Conservation (phyloP, 2,329 filamentous ascomycete species). For the Cytospora mali region DNA sequence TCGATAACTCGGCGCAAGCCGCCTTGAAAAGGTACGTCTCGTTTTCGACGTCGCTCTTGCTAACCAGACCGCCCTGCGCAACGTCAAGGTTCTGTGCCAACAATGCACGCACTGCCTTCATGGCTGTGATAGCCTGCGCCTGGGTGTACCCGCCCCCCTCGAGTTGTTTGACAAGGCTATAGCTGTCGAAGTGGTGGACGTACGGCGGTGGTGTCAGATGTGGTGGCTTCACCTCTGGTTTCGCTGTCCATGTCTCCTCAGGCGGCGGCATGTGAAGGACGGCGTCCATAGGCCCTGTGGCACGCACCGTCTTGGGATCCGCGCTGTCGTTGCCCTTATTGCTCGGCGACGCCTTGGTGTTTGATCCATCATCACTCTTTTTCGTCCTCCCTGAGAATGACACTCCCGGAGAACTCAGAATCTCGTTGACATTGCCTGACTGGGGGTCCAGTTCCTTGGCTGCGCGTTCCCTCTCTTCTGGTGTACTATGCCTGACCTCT, state of each 20-base stretch:
- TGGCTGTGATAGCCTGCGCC: slow-evolving; percentile 77
- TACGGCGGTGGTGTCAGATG: slow-evolving; percentile 76
- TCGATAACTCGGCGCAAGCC: slow-evolving; percentile 87
- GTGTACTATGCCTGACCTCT: slow-evolving; percentile 19
- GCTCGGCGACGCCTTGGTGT: background rate
- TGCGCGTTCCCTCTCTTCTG: slow-evolving; percentile 24
- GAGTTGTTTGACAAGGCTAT: slow-evolving; percentile 81
- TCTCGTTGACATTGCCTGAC: slow-evolving; percentile 19
- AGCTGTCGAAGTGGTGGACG: slow-evolving; percentile 96
- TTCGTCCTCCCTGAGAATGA: slow-evolving; percentile 28
- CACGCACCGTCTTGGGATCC: slow-evolving; percentile 40
- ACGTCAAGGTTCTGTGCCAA: slow-evolving; percentile 79
- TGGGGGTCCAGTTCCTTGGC: slow-evolving; percentile 26
- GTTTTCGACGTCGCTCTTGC: slow-evolving; percentile 92
- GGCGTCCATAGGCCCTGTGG: slow-evolving; percentile 53
- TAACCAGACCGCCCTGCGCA: slow-evolving; percentile 78
- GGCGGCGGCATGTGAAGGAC: slow-evolving; percentile 52
- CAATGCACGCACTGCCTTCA: slow-evolving; percentile 86
- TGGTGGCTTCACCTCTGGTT: slow-evolving; percentile 53
- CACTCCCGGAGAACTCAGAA: slow-evolving; percentile 25
- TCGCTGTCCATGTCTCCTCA: slow-evolving; percentile 34
- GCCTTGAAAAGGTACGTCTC: slow-evolving; percentile 93
- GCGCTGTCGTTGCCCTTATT: slow-evolving; percentile 24
- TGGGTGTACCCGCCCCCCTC: slow-evolving; percentile 70
- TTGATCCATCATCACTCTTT: slow-evolving; percentile 21